Evolutionary conservation across 495 filamentous ascomycete species (phyloP), one percentile per base, ranked within the genome.

Genomic region (Talaromyces adpressus): DNA sequence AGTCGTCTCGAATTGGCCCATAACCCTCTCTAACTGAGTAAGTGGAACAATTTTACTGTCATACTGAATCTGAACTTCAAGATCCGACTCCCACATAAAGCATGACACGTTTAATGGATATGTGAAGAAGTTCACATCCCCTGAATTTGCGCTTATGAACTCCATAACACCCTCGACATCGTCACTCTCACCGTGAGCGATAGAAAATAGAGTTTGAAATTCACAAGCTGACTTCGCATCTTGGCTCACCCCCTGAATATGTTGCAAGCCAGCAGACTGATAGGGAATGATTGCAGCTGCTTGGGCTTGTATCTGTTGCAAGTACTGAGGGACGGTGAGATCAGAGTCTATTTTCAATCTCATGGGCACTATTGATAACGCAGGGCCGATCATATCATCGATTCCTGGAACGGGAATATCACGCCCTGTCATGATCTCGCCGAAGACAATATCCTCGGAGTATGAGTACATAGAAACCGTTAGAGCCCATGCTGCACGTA

Each of bases 151-250:
- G 69, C 9, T 63, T 32, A 47, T 3, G 36, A 58, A 22, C 53
- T 18, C 41, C 59, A 60, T 63, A 30, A 58, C 16, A 14, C 58
- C 22, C 53, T 59, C 61, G 22, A 62, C 20, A 27, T 56, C 32
- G 16, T 65, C 56, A 14, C 47, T 60, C 30, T 61, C 27, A 30
- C 65, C 49, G 52, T 60, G 53, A 67, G 71, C 62, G 27, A 86
- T 73, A 2, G 77, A 76, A 14, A 85, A 72, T 29, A 84, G 63
- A 64, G 74, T 84, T 39, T 80, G 75, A 63, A 87, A 78, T 41
- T 84, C 81, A 64, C 83, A 86, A 8, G 85, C 85, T 53, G 78
- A 71, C 45, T 78, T 70, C 4, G 85, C 80, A 59, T 88, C 85
- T 0, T 74, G 57, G 61, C 77, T 82, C 12, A 87, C 68, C 4